phyloP scores from a whole-genome alignment of 495 filamentous ascomycete species.

The Lophiotrema nucula region DNA sequence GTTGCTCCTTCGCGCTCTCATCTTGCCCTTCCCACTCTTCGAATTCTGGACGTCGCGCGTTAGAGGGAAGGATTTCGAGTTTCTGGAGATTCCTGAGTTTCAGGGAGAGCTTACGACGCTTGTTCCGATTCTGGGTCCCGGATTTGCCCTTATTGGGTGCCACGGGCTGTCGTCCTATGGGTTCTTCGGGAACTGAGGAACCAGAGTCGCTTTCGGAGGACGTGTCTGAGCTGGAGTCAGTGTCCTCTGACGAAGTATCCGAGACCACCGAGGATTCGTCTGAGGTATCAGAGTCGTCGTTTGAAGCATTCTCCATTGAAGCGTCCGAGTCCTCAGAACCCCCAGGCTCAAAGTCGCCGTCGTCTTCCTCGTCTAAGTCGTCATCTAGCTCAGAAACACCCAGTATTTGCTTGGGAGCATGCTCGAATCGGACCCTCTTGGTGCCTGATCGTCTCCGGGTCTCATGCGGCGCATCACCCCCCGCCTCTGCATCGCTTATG shows the following conservation, averaged over 20 bases:
- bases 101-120: background rate
- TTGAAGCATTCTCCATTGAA: slow-evolving; percentile 27
- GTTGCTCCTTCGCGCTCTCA: too few relatives aligned
- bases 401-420: background rate
- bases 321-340: slow-evolving; percentile 24
- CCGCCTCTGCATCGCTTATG: too few relatives aligned
- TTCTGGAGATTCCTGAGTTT: background rate
- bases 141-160: background rate
- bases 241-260: slow-evolving; percentile 3
- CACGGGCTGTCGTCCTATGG: background rate
- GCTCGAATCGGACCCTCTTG: background rate
- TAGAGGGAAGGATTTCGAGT: background rate
- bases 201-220: slow-evolving; percentile 7
- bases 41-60: background rate
- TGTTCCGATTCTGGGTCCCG: background rate
- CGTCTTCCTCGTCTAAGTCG: slow-evolving; percentile 4
- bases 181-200: background rate
- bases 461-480: background rate
- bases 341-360: slow-evolving; percentile 29
- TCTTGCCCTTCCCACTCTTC: background rate
- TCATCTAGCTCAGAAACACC: background rate
- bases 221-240: slow-evolving; percentile 1
- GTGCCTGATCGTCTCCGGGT: background rate
- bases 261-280: slow-evolving; percentile 21
- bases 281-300: background rate